Base-by-base conservation (phyloP, 2,329 filamentous ascomycete genomes). In the Lachnellula suecica region DNA sequence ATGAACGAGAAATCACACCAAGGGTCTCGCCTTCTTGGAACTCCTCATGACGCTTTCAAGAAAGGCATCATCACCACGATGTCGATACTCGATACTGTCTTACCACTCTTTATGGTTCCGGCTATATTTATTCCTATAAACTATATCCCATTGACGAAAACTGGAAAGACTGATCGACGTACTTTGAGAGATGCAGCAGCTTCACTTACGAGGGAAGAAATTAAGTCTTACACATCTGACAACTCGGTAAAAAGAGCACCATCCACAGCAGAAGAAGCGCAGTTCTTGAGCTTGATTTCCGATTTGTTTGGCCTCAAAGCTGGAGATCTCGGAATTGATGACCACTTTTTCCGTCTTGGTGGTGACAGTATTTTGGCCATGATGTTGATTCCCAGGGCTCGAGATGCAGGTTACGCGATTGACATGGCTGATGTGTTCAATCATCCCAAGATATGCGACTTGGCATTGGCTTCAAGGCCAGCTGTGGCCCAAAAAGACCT, bases 371-470 rank as follows among this genome's bases (percentile, higher is more conserved):
- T 71, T 1, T 40, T 51, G 11, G 66, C 67, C 2, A 74, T 72
- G 63, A 74, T 72, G 35, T 56, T 79, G 4, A 75, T 79, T 0
- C 71, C 75, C 23, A 66, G 19, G 13, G 57, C 60, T 15, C 51
- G 57, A 20, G 37, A 35, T 11, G 13, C 51, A 43, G 70, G 70
- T 2, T 52, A 70, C 15, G 59, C 59, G 10, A 53, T 77, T 2
- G 69, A 67, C 0, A 74, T 77, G 1, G 65, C 69, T 4, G 68
- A 74, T 46, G 68, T 75, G n/a, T 76, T 77, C 59, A 47, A 53
- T 1, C 66, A 73, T 47, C 71, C 73, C 24, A 70, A 64, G 7
- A 62, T 63, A 72, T 0, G 70, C 65, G 0, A 79, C 79, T 75
- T 40, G n/a, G 22, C 31, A 10, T 55, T 66, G 2, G 59, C 29